A percentile compares a stretch with the other conserved stretches of the same genome.
phyloP scores from a whole-genome alignment of 805 yeast genomes.

The Saturnispora mendoncae region DNA sequence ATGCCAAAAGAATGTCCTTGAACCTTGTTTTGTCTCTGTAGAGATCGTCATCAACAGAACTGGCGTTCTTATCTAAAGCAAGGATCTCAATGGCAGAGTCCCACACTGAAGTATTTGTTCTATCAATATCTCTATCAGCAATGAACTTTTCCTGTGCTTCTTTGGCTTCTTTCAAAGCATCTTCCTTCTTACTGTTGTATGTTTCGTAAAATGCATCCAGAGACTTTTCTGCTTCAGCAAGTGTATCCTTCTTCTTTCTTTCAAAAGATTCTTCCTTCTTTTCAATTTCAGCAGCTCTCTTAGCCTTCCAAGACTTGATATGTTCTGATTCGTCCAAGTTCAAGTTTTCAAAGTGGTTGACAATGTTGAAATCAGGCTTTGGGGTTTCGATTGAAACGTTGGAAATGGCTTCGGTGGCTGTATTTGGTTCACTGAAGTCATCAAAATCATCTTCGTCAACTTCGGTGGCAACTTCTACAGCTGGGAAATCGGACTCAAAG shows the following conservation, averaged over 20 bases:
- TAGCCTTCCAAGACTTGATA: constrained; percentile 69
- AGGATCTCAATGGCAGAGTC: constrained; percentile 45
- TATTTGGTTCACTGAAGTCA: constrained; percentile 36
- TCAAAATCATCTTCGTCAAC: constrained; percentile 39
- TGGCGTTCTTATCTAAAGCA: constrained; percentile 28
- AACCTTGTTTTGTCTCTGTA: constrained; percentile 46
- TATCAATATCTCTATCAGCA: constrained; percentile 61
- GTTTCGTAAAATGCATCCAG: constrained; percentile 89
- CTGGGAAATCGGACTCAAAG: constrained; percentile 44
- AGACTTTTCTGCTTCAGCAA: constrained; percentile 68
- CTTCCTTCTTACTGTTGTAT: constrained; percentile 77
- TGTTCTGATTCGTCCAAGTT: constrained; percentile 46
- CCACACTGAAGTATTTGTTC: constrained; percentile 44
- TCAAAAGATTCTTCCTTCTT: constrained; percentile 69
- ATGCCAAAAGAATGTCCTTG: constrained; percentile 40
- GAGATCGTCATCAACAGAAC: constrained; percentile 24
- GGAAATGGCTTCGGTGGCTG: constrained; percentile 12
- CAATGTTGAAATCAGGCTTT: constrained; percentile 16
- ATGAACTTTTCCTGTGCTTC: constrained; percentile 64
- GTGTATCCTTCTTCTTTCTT: constrained; percentile 54
- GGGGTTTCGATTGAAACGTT: not conserved
- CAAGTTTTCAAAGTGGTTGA: constrained; percentile 32
- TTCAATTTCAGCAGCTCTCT: constrained; percentile 67
- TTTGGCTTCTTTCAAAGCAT: constrained; percentile 51
- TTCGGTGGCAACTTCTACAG: constrained; percentile 30